phyloP scores from a whole-genome alignment of 164 flowering plant species.

The Buxus sempervirens region DNA sequence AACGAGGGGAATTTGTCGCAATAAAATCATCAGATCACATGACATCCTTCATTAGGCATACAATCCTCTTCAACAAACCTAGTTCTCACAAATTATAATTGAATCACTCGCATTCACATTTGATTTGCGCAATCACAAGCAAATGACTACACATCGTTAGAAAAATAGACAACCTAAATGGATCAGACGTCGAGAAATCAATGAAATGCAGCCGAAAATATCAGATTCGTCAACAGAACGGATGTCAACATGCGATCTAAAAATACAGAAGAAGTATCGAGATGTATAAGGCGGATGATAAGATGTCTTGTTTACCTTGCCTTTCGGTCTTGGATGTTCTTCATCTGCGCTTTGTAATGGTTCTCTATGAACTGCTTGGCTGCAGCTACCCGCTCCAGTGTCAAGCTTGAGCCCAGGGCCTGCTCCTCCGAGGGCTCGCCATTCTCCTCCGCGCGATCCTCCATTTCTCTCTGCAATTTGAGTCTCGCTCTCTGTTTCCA shows the following conservation, averaged over 20 bases:
- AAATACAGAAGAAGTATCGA: not conserved
- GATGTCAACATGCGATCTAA: not conserved
- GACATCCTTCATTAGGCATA: no score
- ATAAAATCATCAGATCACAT: no score
- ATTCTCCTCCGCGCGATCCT: conserved; percentile 27
- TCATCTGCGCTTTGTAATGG: conserved; percentile 81
- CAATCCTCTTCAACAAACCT: no score
- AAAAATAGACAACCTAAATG: not conserved
- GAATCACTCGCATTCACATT: no score
- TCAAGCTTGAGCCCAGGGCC: conserved; percentile 52
- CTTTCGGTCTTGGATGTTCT: conserved; percentile 77
- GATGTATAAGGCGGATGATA: no score
- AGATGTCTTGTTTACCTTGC: conserved; percentile 38
- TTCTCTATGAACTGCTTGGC: conserved; percentile 90
- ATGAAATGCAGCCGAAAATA: not conserved
- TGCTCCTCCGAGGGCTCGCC: conserved; percentile 24
- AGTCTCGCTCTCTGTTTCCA: conserved; percentile 16
- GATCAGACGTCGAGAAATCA: not conserved
- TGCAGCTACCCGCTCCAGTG: conserved; percentile 86
- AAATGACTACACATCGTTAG: not conserved
- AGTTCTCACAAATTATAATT: no score
- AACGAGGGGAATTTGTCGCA: no score
- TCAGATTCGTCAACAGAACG: not conserved
- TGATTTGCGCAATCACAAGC: not conserved
- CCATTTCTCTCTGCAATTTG: conserved; percentile 31